Conservation (phyloP, 139 green algal genomes). For the Chlorella sorokiniana region DNA sequence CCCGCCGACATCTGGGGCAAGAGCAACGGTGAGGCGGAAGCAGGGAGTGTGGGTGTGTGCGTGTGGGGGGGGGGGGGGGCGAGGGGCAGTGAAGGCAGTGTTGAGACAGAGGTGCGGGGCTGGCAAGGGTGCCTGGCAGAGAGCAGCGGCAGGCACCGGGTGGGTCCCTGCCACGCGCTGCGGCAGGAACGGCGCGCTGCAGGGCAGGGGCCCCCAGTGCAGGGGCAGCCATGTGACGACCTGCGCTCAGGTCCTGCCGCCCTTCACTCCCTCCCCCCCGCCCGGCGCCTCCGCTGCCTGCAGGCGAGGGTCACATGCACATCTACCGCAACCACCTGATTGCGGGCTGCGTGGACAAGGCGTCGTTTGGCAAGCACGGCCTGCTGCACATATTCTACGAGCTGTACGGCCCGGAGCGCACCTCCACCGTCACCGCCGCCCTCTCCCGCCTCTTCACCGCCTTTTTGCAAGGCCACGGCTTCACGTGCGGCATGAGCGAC, state of each 20-base stretch:
- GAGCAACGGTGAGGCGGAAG: conserved; percentile 47
- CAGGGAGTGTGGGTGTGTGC: too few species aligned
- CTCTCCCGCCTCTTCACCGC: conserved; percentile 89
- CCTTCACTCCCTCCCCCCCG: not conserved
- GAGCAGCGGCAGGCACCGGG: too few species aligned
- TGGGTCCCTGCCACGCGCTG: too few species aligned
- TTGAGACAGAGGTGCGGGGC: too few species aligned
- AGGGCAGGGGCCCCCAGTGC: too few species aligned
- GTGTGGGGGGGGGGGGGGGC: too few species aligned
- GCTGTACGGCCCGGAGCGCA: conserved; percentile 85
- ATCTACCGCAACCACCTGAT: conserved; percentile 81
- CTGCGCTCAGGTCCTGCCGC: not conserved
- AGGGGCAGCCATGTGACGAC: too few species aligned
- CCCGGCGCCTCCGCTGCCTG: not conserved
- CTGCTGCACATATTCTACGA: conserved; percentile 95
- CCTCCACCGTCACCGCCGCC: conserved; percentile 78
- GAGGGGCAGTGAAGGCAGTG: too few species aligned
- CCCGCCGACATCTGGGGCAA: conserved; percentile 83
- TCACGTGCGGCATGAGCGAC: conserved; percentile 96
- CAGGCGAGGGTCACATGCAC: conserved; percentile 67
- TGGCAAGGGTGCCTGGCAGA: too few species aligned
- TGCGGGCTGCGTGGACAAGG: conserved; percentile 93
- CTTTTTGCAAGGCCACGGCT: conserved; percentile 88
- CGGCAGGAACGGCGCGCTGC: too few species aligned
- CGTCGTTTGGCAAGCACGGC: conserved; percentile 90